Evolutionary conservation across 495 filamentous ascomycete species (phyloP), one percentile per base, ranked within the genome.

Genomic region (Aspergillus sclerotioniger): DNA sequence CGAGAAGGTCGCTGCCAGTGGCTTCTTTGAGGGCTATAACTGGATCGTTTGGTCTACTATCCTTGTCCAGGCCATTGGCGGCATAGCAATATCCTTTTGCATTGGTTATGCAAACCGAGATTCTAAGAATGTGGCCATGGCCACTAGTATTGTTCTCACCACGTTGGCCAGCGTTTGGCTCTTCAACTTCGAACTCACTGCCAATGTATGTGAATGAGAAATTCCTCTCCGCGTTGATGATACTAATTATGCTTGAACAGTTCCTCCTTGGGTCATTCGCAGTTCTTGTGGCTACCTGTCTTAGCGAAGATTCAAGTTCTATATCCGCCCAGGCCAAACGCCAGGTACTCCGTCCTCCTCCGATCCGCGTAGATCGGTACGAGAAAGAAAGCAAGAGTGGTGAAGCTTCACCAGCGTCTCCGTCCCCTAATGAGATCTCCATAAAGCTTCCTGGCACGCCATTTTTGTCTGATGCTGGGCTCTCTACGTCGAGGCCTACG

Each of bases 21-120:
- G 94, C 6, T 90, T 98, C 70, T 97, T 98, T 65, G 87, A 87
- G 17, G 94, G 94, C 8, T 98, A 98, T 75, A 96, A 93, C 71
- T 83, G 81, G 75, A 80, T 92, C 28, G 94, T 98, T 4, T 97
- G 92, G 93, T 81, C 85, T 2, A 87, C 90, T 13, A 88, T 98
- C 56, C 59, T 82, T 3, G 80, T 92, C 49, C 94, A 98, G 67
- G 90, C 93, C 0, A 65, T 87, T 10, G 92, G 92, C 41, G 94
- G 94, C 8, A 80, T 98, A 12, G 65, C 93, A 6, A 84, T 92
- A 9, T 90, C 90, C 1, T 82, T 96, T 51, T 91, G 87, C 70
- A 87, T 96, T 69, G 90, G 90, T 49, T 90, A 92, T 67, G 87
- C 91, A 5, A 62, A 75, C 50, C 64, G 65, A 25, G 72, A 74